Conservation (phyloP, 257 asterid genomes). For the Mitragyna speciosa region DNA sequence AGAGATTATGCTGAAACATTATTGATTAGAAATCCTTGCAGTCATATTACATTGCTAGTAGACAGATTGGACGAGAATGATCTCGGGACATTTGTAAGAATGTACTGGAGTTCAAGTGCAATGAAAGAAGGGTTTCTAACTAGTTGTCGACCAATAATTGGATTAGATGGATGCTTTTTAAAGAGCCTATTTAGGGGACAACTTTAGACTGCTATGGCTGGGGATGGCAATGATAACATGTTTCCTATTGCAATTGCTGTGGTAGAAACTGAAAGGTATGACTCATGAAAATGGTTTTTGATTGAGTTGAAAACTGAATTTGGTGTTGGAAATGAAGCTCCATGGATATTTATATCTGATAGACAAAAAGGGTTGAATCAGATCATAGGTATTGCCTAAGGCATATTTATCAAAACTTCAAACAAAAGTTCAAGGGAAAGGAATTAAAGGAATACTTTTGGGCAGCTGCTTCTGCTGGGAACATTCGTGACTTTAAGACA, state of each 20-base stretch:
- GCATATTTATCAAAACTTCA: not conserved
- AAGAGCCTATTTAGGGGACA: not conserved
- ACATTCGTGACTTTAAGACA: not conserved
- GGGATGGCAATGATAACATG: not conserved
- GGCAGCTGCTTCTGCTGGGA: not conserved
- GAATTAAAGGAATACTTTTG: not conserved
- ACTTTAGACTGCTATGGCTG: not conserved
- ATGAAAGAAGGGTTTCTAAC: no score
- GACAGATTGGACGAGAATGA: no score
- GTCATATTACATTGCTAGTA: no score
- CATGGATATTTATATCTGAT: no score
- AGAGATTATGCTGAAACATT: no score
- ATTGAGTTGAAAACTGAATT: no score
- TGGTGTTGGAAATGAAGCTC: no score
- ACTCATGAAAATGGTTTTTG: not conserved
- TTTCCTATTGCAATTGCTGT: not conserved
- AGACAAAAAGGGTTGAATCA: not conserved
- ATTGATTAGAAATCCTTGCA: no score
- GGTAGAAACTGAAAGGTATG: no score
- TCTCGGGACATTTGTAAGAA: no score
- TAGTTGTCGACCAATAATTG: not conserved
- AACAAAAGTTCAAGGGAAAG: not conserved
- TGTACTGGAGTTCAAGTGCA: no score
- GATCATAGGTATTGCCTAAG: not conserved
- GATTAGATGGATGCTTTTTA: not conserved